Base-by-base conservation (phyloP, 768 basidiomycete species). In the Podaxis rugospora region DNA sequence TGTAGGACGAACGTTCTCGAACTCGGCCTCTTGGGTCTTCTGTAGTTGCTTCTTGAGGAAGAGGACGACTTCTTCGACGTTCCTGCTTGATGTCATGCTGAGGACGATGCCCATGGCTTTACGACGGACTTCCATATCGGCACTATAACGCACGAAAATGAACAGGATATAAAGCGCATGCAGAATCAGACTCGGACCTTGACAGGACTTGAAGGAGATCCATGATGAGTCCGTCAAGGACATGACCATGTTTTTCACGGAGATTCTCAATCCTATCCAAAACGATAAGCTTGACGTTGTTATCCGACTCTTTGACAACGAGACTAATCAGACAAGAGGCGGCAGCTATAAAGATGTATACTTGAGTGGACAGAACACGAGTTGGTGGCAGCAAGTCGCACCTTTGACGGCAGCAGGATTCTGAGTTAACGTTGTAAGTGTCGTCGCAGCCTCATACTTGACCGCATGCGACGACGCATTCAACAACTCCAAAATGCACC, bases 41-140 rank as follows among this genome's bases (percentile, higher is more conserved):
- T 91, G 86, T n/a, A 99, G 80, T 69, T 98, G 95, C 74, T 98
- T 99, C 83, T 98, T 98, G 68, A 99, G 80, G 84, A 97, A 96
- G 2, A 90, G 70, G 1, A 96, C 95, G 1, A 98, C 93, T 54
- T 98, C 97, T 69, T 98, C 97, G 13, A 98, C 94, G 64, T 97
- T 99, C 54, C 95, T 79, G 66, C 91, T 92, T 14, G 92, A 90
- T 0, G 94, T 92, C 90, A 98, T 93, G 71, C 87, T 92, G 57
- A 98, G 75, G 11, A 94, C 93, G 63, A 98, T 92, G 59, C 78
- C 81, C 62, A 96, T 86, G 4, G 95, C 95, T 73, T 97, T 98
- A 62, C 91, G 82, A 61, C 93, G 89, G 28, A 98, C 97, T 76
- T 98, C 97, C 80, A 98, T 93, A 68, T 98, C 96, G 44, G 92